Evolutionary conservation across 352 stramenopile genomes (phyloP).

Genomic region (Poterioochromonas sp.): DNA sequence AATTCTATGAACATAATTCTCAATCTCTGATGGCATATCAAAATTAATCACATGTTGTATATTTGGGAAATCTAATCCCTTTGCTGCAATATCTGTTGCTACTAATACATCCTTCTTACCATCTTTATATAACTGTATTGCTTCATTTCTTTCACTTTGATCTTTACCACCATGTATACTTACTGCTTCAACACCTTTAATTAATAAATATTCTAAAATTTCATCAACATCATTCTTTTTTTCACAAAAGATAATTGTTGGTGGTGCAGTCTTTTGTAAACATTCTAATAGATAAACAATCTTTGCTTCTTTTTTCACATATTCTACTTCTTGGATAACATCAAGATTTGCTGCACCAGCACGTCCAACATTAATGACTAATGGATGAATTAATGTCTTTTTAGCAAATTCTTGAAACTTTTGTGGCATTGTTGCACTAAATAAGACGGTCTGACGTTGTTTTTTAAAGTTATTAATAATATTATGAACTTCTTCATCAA

Average conservation of each 20-base stretch:
- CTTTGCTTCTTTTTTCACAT: constrained; percentile 96
- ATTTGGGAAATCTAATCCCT: constrained; percentile 95
- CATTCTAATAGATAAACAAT: constrained; percentile 97
- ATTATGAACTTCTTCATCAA: constrained; percentile 76
- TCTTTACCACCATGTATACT: constrained; percentile 95
- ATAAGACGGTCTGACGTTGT: constrained; percentile 95
- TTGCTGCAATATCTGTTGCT: constrained; percentile 94
- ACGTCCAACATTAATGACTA: constrained; percentile 96
- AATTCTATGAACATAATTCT: constrained; percentile 99
- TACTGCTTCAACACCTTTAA: neutral
- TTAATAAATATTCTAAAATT: constrained; percentile 12
- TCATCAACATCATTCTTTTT: constrained; percentile 50
- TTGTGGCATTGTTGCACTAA: constrained; percentile 96
- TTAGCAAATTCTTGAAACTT: constrained; percentile 99
- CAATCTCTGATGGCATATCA: constrained; percentile 97
- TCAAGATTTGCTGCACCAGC: constrained; percentile 94
- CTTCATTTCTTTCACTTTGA: constrained; percentile 87
- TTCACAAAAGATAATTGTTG: constrained; percentile 82
- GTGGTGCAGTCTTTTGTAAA: constrained; percentile 86
- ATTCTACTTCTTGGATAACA: constrained; percentile 98
- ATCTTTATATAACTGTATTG: constrained; percentile 88
- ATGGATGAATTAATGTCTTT: constrained; percentile 79
- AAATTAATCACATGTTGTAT: constrained; percentile 99
- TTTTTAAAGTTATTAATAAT: constrained; percentile 96
- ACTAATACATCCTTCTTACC: constrained; percentile 94